Conservation (phyloP, 208 protist species). For the Wallacemonas sp. region DNA sequence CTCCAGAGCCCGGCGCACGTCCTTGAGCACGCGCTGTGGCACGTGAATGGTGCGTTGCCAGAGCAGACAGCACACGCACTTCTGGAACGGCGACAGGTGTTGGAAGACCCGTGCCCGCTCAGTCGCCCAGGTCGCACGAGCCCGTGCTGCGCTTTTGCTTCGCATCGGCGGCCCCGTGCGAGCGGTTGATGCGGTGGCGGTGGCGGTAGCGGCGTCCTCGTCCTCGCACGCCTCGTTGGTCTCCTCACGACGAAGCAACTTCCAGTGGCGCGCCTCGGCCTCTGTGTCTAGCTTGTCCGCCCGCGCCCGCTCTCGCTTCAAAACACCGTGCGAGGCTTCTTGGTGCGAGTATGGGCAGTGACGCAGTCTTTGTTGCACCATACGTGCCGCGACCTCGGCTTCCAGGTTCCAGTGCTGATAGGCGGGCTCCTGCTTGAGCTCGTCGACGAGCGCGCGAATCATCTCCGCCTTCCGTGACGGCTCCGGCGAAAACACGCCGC, state of each 20-base stretch:
- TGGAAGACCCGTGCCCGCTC: slow-evolving; percentile 52
- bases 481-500: slow-evolving; percentile 18
- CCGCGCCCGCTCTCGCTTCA: slow-evolving; percentile 28
- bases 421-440: slow-evolving; percentile 67
- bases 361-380: slow-evolving; percentile 38
- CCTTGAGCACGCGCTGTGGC: slow-evolving; percentile 38
- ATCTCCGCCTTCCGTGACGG: slow-evolving; percentile 19
- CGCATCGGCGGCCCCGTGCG: neutral
- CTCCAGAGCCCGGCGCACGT: slow-evolving; percentile 42
- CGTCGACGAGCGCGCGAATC: slow-evolving; percentile 38
- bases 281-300: neutral
- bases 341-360: slow-evolving; percentile 60
- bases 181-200: neutral
- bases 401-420: slow-evolving; percentile 83
- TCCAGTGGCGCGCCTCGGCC: slow-evolving; percentile 9
- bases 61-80: slow-evolving; percentile 58
- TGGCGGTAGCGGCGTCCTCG: neutral
- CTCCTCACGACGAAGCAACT: slow-evolving; percentile 9
- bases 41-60: slow-evolving; percentile 56
- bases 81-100: slow-evolving; percentile 55
- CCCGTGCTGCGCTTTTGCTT: neutral
- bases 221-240: neutral
- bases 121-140: slow-evolving; percentile 8
- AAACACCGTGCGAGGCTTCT: slow-evolving; percentile 19
- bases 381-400: slow-evolving; percentile 48